Base-by-base conservation (phyloP, 1,284 basidiomycete species). In the Marasmius fiardii region DNA sequence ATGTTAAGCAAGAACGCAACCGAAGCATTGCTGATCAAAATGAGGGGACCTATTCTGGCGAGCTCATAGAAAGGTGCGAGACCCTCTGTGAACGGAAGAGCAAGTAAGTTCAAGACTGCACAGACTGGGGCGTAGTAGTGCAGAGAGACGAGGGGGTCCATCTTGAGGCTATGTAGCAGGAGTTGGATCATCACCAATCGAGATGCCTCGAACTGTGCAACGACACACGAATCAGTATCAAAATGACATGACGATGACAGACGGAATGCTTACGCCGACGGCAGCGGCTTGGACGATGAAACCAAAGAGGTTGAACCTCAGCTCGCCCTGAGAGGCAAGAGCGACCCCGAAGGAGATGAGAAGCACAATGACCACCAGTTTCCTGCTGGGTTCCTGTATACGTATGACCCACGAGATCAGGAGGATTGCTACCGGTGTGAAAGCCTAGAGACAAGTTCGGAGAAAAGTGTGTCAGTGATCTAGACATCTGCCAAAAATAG, bases 121-220 rank as follows among this genome's bases (percentile, higher is more conserved):
- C 96, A 98, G 54, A 98, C 92, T n/a, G 93, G 93, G 8, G 93
- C 93, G 70, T 94, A 95, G 79, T 97, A 98, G 77, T 98, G 93
- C 55, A 98, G 77, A 33, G 93, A 97, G 24, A 96, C 93, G 28
- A 98, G 82, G 2, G 95, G 95, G 72, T 97, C 93, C 95, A 98
- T 93, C 78, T 98, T 96, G 71, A 97, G 78, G 50, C 95, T 95
- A 71, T 98, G 95, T 2, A 98, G 81, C 43, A 98, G 84, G 56
- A 96, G 86, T 71, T 98, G 91, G 61, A 98, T 97, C 90, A 98
- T 95, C 44, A 98, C 94, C 18, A 98, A 83, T 51, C 95, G 87
- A 33, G 90, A 92, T 1, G 91, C 88, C 71, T 95, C 93, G 63
- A 95, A 95, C 81, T 86, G 33, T 34, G 2, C 7, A 49, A 12